Conservation (phyloP, 257 asterid genomes). For the Craterostigma plantagineum region DNA sequence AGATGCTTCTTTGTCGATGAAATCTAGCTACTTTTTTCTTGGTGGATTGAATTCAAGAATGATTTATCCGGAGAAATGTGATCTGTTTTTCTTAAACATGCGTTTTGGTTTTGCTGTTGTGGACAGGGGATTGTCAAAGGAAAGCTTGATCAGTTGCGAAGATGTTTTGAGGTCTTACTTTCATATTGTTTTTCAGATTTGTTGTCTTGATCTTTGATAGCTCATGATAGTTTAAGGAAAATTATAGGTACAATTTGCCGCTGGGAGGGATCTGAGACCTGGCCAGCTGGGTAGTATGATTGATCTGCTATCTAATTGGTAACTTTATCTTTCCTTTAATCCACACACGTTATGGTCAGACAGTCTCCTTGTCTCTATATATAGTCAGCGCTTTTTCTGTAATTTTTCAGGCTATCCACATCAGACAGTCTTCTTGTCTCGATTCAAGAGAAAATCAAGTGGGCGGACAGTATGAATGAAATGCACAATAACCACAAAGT, state of each 20-base stretch:
- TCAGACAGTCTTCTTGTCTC: conserved; percentile 76
- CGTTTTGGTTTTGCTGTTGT: neutral
- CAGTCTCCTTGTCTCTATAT: too few species aligned
- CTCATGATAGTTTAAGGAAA: conserved; percentile 2
- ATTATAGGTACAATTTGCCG: conserved; percentile 92
- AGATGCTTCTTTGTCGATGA: neutral
- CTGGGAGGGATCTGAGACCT: conserved; percentile 97
- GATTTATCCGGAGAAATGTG: neutral
- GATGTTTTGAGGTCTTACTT: conserved; percentile 83
- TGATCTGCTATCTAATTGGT: conserved; percentile 60
- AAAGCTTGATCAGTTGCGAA: conserved; percentile 87
- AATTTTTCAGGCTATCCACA: conserved; percentile 44
- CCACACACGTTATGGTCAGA: neutral
- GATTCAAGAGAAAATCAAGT: conserved; percentile 93
- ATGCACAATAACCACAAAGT: conserved; percentile 54
- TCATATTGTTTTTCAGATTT: conserved; percentile 7
- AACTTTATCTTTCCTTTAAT: conserved; percentile 8
- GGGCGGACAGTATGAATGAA: conserved; percentile 87
- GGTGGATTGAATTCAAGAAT: neutral
- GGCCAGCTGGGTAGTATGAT: conserved; percentile 75
- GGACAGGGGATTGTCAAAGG: conserved; percentile 91
- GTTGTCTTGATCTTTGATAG: neutral
- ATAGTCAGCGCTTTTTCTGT: conserved; percentile 6
- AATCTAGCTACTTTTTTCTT: neutral
- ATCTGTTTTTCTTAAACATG: neutral